Evolutionary conservation across 306 rosid genomes (phyloP), one percentile per base, ranked within the genome.

Genomic region (Boehmeria nivea): DNA sequence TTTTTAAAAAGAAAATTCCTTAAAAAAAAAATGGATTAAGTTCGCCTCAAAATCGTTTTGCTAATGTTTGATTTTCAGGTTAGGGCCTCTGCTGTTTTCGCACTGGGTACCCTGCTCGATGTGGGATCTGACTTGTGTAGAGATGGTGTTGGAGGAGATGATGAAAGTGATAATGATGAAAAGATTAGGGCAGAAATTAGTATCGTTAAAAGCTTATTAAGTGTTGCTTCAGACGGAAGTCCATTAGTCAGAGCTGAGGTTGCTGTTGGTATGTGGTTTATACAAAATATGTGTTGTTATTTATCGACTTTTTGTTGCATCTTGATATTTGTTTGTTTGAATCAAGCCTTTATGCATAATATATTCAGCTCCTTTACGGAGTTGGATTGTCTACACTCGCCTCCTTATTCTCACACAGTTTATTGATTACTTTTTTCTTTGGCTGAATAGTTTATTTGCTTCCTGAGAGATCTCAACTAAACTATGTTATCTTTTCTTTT

Each of bases 211-310:
- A 81, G 86, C 66, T 73, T 93, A 33, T 70, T 93, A 70, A 66
- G 77, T 70, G 88, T 84, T 75, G 89, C 81, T 76, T 81, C 96
- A 43, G 99, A 93, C 73, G 96, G 99, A 63, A 93, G 99, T 67
- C 99, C 96, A 49, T 74, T 93, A 73, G 99, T 93, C 74, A 81
- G 99, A 84, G 89, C 95, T 0, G 99, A 87, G 78, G 96, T 85
- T 63, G 95, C 95, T 62, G 96, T 83, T 53, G 99, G 99, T 93
- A 87, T 55, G 99, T 81, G 61, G 76, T 61, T 44, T 37, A 39
- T 62, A 55, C 59, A 71, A 53, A 49, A 50, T 55, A 58, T 50
- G 43, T 63, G 24, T 57, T 19, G 70, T 27, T 12, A n/a, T 60
- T 20, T 43, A 47, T 66, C 34, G 39, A 59, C 22, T 27, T 20